These are phyloP conservation scores for Rutidosis leptorrhynchoides DNA, from an alignment of 129 eudicot genomes.

Conservation along the genomic window DNA sequence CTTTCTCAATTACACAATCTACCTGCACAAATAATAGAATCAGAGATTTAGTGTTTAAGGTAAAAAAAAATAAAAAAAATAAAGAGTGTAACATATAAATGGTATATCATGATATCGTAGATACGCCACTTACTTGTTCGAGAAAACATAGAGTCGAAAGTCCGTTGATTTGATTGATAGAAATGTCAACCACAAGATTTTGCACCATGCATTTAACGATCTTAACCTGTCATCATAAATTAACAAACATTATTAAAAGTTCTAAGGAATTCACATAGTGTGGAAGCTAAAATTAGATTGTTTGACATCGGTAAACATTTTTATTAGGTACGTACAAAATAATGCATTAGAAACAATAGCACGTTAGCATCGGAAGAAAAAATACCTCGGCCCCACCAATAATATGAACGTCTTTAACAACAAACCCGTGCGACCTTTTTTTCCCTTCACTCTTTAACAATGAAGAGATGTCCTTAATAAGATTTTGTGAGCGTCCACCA, in stretches of 20 bases:
- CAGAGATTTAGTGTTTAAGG: background rate
- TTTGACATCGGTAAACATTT: background rate
- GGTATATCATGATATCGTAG: background rate
- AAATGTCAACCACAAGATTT: slow-evolving; percentile 81
- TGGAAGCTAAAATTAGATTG: background rate
- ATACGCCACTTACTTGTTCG: slow-evolving; percentile 62
- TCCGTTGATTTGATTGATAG: slow-evolving; percentile 89
- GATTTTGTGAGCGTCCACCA: slow-evolving; percentile 57
- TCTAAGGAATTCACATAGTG: background rate
- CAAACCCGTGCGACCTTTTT: slow-evolving; percentile 48
- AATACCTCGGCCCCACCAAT: slow-evolving; percentile 87
- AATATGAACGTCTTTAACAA: slow-evolving; percentile 76
- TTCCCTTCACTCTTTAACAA: slow-evolving; percentile 63
- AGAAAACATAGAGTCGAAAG: slow-evolving; percentile 90
- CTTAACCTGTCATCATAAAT: slow-evolving; percentile 68
- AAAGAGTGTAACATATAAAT: background rate
- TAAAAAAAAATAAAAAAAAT: background rate
- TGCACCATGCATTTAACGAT: slow-evolving; percentile 90
- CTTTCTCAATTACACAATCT: slow-evolving; percentile 71
- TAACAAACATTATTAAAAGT: background rate
- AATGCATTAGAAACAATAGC: background rate
- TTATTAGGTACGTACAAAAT: background rate
- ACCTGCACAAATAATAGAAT: slow-evolving; percentile 45
- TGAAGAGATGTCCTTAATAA: slow-evolving; percentile 54
- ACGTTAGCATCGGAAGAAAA: background rate